Evolutionary conservation across 352 stramenopile genomes (phyloP), one percentile per base, ranked within the genome.

Genomic region (Achlya hypogyna): DNA sequence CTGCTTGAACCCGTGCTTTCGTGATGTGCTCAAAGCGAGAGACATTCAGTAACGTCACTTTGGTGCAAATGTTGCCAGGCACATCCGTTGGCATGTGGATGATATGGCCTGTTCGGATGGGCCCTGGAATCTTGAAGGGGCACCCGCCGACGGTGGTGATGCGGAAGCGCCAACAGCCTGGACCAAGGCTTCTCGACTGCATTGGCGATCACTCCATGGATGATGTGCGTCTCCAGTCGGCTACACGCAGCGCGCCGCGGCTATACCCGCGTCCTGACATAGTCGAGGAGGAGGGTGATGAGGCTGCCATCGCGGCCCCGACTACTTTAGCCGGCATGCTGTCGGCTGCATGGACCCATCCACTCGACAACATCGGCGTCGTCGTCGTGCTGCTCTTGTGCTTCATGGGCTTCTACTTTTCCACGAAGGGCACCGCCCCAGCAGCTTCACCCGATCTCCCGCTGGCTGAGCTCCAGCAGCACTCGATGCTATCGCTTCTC

Each of bases 341-440:
- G 2, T 16, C 6, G 18, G 22, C 38, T 20, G 51, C n/a, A 18
- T 67, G 42, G 22, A n/a, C 18, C n/a, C 42, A n/a, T 16, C 60
- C 60, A 8, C 14, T 42, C 23, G 60, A 67, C 22, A 59, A 67
- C 22, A 20, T 60, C 18, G 51, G 60, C 23, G 60, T 67, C 10
- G 8, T 67, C 14, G 27, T 16, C 28, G 51, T 67, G n/a, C 25
- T 67, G 27, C 20, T 0, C 9, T 8, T 53, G 1, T 67, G 60
- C 51, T 14, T 58, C 1, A 8, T 56, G 20, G 60, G 60, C 31
- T 67, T 67, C 45, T 22, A 51, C 38, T 4, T 67, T 16, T 58
- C 60, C 20, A 67, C 38, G 12, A 34, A n/a, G 25, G 31, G 49
- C 8, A 10, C 1, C 25, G 31, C 25, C 31, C 49, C n/a, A 49